A percentile compares a stretch with the other conserved stretches of the same genome.
These are phyloP conservation scores for Nigrospora oryzae DNA, from an alignment of 2,329 filamentous ascomycete genomes.

Conservation along the genomic window DNA sequence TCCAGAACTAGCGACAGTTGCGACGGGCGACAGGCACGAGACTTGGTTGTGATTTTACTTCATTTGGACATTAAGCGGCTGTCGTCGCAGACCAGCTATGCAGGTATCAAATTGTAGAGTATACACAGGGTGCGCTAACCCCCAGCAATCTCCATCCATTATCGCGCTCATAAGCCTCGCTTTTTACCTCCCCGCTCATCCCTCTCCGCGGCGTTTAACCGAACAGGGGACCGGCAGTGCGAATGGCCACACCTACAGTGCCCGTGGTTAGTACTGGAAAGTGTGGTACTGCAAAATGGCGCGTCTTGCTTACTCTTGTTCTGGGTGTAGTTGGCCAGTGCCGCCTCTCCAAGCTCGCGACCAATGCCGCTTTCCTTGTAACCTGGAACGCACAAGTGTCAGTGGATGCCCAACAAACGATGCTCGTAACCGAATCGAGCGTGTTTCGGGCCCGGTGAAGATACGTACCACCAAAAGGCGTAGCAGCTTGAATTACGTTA, in stretches of 20 bases:
- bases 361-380: conserved; percentile 75
- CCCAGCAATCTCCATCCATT: background rate
- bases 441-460: background rate
- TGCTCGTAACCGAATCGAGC: background rate
- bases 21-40: no score
- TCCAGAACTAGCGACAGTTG: no score
- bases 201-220: conserved; percentile 15
- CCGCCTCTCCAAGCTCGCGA: conserved; percentile 64
- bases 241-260: conserved; percentile 52
- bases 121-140: background rate
- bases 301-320: no score
- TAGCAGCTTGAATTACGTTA: conserved; percentile 13
- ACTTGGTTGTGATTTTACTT: no score
- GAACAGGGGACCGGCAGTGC: conserved; percentile 33
- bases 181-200: no score
- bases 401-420: background rate
- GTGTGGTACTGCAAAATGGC: no score
- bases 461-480: background rate
- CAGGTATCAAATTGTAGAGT: background rate
- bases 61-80: background rate
- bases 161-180: background rate
- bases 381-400: conserved; percentile 52
- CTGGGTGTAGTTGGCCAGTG: conserved; percentile 59
- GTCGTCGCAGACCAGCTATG: background rate
- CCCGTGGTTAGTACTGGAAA: no score